Percentiles rank a stretch among this genome's conserved stretches.
phyloP scores from a whole-genome alignment of 768 basidiomycete genomes.

The Amanita rubescens region DNA sequence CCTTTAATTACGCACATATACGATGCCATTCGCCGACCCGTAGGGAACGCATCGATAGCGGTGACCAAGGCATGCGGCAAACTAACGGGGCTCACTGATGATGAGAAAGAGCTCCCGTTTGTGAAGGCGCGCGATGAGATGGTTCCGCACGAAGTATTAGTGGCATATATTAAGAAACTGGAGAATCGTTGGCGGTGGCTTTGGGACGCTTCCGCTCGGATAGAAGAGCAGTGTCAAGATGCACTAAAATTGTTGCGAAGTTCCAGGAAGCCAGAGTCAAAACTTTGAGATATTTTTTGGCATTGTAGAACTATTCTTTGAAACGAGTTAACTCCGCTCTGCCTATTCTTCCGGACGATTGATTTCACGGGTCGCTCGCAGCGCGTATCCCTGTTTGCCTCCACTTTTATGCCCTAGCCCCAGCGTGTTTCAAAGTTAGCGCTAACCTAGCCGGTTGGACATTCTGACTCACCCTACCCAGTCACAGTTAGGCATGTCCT shows the following conservation, averaged over 20 bases:
- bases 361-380: too few species aligned
- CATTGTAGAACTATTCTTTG: too few species aligned
- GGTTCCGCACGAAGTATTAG: slow-evolving; percentile 31
- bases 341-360: too few species aligned
- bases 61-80: slow-evolving; percentile 33
- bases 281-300: neutral
- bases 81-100: slow-evolving; percentile 31
- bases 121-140: slow-evolving; percentile 21
- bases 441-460: too few species aligned
- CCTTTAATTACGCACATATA: slow-evolving; percentile 33
- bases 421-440: too few species aligned
- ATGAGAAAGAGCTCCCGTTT: slow-evolving; percentile 23
- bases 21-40: slow-evolving; percentile 43
- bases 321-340: too few species aligned
- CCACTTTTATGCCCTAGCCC: too few species aligned
- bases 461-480: too few species aligned
- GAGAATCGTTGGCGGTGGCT: slow-evolving; percentile 50
- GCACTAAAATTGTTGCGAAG: neutral
- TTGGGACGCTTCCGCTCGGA: slow-evolving; percentile 37
- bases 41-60: slow-evolving; percentile 29
- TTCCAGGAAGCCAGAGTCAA: neutral
- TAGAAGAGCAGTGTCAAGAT: slow-evolving; percentile 20
- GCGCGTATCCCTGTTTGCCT: too few species aligned
- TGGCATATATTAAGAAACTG: slow-evolving; percentile 32
- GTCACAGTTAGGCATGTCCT: too few species aligned